Evolutionary conservation across 805 yeast genomes (phyloP), one percentile per base, ranked within the genome.

Genomic region (Suhomyces prunicola): DNA sequence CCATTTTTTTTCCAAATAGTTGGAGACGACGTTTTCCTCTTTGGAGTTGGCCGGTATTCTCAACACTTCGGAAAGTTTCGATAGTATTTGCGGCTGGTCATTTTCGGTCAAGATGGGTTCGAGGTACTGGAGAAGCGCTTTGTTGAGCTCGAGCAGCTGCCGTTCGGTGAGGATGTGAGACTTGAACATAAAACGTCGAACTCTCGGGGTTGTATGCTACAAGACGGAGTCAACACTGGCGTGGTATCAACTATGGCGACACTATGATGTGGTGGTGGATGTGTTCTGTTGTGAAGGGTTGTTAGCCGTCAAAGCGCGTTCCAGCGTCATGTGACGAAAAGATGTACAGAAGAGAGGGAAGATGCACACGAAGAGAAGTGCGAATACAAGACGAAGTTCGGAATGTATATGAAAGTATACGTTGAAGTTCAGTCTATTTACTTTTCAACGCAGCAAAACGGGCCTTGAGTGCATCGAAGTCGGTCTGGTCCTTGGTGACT

Each of bases 1-100:
- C 97, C 97, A 92, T 71, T 91, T 92, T 69, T 86, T 87, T 59
- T 87, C 90, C 40, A 90, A 71, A 54, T 74, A 76, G 56, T 73
- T 65, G 48, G 74, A 69, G 9, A 74, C 70, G 5, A 72, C 59
- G 17, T 60, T 58, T 29, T 66, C 72, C 22, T 54, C 54, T 12
- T 29, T 33, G 41, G 53, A 19, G 23, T 45, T 46, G 50, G 51
- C 19, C 47, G 42, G 47, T 47, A 41, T 36, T 47, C 44, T 26
- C 54, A 58, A 19, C 54, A 57, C 10, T 56, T 53, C 50, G 53
- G 54, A 22, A 24, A 50, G 47, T 40, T 50, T 27, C 48, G 47
- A 17, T 35, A 62, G 27, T 55, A 57, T 45, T 54, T 61, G 44
- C 48, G 59, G 44, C 55, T 52, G 46, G 50, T 53, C 52, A 57